Conservation (phyloP, 495 filamentous ascomycete species). For the Trichocladium uniseriatum region DNA sequence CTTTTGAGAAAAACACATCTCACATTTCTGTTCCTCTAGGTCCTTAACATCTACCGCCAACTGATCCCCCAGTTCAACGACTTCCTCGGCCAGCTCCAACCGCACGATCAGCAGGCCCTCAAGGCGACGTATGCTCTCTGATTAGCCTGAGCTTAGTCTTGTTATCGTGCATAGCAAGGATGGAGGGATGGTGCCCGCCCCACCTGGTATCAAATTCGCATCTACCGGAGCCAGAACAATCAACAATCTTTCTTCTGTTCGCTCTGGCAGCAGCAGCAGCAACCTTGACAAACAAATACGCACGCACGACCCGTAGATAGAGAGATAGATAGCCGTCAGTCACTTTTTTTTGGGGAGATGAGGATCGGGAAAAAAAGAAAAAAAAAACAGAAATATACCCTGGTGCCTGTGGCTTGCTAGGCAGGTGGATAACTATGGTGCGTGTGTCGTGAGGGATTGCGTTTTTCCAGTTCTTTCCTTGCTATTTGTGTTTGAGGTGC, state of each 20-base stretch:
- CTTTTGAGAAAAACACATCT: not conserved
- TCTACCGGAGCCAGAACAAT: not conserved
- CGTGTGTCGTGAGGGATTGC: too few species aligned
- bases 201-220: too few species aligned
- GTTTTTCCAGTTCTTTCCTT: too few species aligned
- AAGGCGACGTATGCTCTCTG: slow-evolving; percentile 33
- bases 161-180: not conserved
- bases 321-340: not conserved
- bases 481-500: too few species aligned
- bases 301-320: not conserved
- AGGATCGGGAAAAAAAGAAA: not conserved
- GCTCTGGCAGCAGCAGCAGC: not conserved
- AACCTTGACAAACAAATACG: not conserved
- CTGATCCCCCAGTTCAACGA: slow-evolving; percentile 79
- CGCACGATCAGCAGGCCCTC: slow-evolving; percentile 46
- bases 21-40: slow-evolving; percentile 37
- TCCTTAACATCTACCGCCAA: slow-evolving; percentile 69
- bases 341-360: not conserved
- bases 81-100: slow-evolving; percentile 62
- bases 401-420: not conserved
- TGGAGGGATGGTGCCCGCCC: too few species aligned
- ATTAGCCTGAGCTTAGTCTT: slow-evolving; percentile 9
- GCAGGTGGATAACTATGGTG: too few species aligned
- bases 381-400: not conserved
- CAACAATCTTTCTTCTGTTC: not conserved